Conservation (phyloP, 2,329 filamentous ascomycete species). For the Lomentospora prolificans region DNA sequence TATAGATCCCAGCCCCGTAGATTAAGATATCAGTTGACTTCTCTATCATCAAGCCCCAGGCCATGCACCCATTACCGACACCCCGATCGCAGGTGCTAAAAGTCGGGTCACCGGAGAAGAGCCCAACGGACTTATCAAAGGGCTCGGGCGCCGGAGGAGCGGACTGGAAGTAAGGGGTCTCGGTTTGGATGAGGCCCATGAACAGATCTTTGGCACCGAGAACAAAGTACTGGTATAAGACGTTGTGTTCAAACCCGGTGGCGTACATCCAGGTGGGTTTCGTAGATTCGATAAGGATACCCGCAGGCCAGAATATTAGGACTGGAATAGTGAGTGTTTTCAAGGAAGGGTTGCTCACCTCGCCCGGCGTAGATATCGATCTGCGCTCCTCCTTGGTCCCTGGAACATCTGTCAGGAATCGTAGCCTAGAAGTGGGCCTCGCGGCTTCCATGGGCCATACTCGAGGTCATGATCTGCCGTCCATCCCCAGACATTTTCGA, state of each 20-base stretch:
- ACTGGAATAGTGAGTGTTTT: not conserved
- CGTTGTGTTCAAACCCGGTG: slow-evolving; percentile 36
- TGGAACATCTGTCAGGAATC: not conserved
- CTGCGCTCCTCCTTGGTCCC: slow-evolving; percentile 11
- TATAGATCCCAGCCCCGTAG: slow-evolving; percentile 16
- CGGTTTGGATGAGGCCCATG: slow-evolving; percentile 56
- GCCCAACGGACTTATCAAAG: slow-evolving; percentile 11
- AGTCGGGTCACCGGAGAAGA: slow-evolving; percentile 9
- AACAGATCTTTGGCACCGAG: slow-evolving; percentile 35
- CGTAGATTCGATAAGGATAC: slow-evolving; percentile 22
- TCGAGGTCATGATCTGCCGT: slow-evolving; percentile 53
- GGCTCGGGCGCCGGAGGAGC: slow-evolving; percentile 11
- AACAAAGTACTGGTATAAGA: slow-evolving; percentile 40
- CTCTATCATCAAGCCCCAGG: slow-evolving; percentile 14
- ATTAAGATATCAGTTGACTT: slow-evolving; percentile 12
- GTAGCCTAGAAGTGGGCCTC: not conserved
- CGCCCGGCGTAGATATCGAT: slow-evolving; percentile 22
- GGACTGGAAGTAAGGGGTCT: slow-evolving; percentile 34
- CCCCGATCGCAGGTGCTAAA: slow-evolving; percentile 3
- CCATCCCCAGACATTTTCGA: slow-evolving; percentile 53
- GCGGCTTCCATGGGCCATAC: not conserved
- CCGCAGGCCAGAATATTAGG: slow-evolving; percentile 8
- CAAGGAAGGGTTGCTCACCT: not conserved
- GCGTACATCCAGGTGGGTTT: slow-evolving; percentile 26
- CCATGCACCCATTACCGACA: not conserved